Evolutionary conservation across 2,329 filamentous ascomycete genomes (phyloP), one percentile per base, ranked within the genome.

Genomic region (Graphilbum fragrans): DNA sequence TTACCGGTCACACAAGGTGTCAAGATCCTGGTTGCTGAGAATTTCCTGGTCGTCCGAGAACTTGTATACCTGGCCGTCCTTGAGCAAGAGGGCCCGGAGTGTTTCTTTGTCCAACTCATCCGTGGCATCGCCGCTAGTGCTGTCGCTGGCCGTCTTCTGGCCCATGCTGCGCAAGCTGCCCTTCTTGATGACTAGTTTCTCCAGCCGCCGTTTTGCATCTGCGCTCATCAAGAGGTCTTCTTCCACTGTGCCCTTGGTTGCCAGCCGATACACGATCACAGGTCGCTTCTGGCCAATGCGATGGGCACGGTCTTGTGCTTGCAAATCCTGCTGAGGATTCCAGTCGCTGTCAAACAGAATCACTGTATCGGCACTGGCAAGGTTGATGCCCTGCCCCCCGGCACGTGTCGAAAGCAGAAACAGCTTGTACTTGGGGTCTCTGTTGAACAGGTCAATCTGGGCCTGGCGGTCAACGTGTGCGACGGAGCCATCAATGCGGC

Each of bases 281-380:
- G 92, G 92, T 3, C 81, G 74, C 1, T 80, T 94, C 58, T 98
- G 92, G 0, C 92, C 92, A 47, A 98, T 96, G 12, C 92, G 78
- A 56, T 98, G 92, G 1, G 86, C 87, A 5, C 92, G 85, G 55
- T 98, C 92, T 60, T 96, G 92, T 0, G 92, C 92, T 56, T 98
- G 92, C 0, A 98, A 69, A 58, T 98, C 92, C 55, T 95, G 90
- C 57, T 98, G 92, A 0, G 92, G 92, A 52, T 98, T 98, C 79
- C 90, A 95, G 53, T 94, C 75, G 3, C 64, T 69, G 58, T 96
- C 90, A 51, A 92, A 96, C 0, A 96, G 68, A 36, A 96, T 82
- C 11, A 95, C 90, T 0, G 90, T 95, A 52, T 96, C 90, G 0
- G 90, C 90, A 1, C 81, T 81, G 0, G 86, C 86, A 0, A 96